phyloP scores from a whole-genome alignment of 495 filamentous ascomycete genomes.

The Lasiosphaeris hirsuta region DNA sequence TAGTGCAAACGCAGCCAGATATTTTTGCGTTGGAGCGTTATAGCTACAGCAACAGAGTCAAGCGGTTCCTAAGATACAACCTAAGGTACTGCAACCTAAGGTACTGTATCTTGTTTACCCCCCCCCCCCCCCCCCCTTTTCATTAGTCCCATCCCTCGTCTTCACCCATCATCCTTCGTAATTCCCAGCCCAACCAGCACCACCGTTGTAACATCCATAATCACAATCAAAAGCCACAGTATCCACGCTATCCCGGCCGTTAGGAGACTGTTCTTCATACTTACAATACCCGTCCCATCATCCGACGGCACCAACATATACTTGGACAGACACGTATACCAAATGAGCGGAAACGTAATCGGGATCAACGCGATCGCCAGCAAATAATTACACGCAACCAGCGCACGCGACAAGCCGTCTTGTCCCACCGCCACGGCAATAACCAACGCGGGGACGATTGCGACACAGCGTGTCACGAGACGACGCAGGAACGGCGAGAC shows the following conservation, averaged over 20 bases:
- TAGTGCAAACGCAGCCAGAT: no score
- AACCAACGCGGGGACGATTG: conserved; percentile 73
- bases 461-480: conserved; percentile 55
- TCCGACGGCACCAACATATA: conserved; percentile 43
- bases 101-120: no score
- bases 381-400: conserved; percentile 43
- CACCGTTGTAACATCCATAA: conserved; percentile 23
- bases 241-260: conserved; percentile 14
- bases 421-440: conserved; percentile 69
- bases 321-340: conserved; percentile 39
- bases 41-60: no score
- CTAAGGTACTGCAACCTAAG: no score
- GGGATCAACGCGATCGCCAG: conserved; percentile 45
- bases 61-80: no score
- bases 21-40: no score
- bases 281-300: conserved; percentile 10
- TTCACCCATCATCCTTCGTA: conserved; percentile 7
- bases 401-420: conserved; percentile 35
- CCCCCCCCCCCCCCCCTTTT: no score
- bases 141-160: no score
- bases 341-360: conserved; percentile 46
- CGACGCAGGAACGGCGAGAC: conserved; percentile 49
- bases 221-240: conserved; percentile 19
- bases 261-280: conserved; percentile 8
- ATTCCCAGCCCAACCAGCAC: conserved; percentile 19